Percentiles rank a stretch among this genome's conserved stretches.
These are phyloP conservation scores for Hemileia vastatrix DNA, from an alignment of 1,284 basidiomycete species.

Conservation along the genomic window DNA sequence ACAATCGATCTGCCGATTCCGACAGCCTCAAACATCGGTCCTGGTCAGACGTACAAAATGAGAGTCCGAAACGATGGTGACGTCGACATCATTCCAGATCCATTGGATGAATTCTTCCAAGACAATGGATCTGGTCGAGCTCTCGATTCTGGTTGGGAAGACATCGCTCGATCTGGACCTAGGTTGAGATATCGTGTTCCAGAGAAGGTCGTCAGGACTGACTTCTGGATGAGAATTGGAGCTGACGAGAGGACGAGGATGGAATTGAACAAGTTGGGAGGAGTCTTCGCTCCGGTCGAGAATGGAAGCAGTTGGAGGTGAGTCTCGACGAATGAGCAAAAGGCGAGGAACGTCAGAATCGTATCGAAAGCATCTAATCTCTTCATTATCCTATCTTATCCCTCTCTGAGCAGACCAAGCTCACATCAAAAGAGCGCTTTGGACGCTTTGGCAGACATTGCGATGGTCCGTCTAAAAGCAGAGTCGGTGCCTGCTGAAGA, in stretches of 20 bases:
- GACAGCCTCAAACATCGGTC: conserved; percentile 46
- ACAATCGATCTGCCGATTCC: conserved; percentile 30
- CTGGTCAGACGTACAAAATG: conserved; percentile 60
- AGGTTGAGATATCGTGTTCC: conserved; percentile 87
- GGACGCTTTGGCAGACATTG: conserved; percentile 7
- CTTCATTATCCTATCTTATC: neutral
- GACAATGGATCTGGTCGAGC: no score
- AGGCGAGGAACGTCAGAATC: neutral
- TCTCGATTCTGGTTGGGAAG: conserved; percentile 44
- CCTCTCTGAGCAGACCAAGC: neutral
- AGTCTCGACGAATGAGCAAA: neutral
- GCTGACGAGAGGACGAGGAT: conserved; percentile 8
- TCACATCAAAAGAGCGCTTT: neutral
- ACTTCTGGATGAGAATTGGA: conserved; percentile 98
- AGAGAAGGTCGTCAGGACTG: conserved; percentile 77
- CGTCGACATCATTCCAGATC: conserved; percentile 68
- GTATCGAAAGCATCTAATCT: neutral
- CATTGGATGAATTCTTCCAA: conserved; percentile 41
- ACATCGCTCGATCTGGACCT: conserved; percentile 50
- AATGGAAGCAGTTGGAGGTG: neutral
- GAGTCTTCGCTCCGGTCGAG: neutral
- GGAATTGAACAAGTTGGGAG: neutral
- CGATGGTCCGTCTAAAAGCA: conserved; percentile 2
- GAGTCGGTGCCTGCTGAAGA: neutral
- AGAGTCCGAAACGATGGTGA: conserved; percentile 80